Conservation (phyloP, 1,284 basidiomycete species). For the Omphalotus olearius region DNA sequence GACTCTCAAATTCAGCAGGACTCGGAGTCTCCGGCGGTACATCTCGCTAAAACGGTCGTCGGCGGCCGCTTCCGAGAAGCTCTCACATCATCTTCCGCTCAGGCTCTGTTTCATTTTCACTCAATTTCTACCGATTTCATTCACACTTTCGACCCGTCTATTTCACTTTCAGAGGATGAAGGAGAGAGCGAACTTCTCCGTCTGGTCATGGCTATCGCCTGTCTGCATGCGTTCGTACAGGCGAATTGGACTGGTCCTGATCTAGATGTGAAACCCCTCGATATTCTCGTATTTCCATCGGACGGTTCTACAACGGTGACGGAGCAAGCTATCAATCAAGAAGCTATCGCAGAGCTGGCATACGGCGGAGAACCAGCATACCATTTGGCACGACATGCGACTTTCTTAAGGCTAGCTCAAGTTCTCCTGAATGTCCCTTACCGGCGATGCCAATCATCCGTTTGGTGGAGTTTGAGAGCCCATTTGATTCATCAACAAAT, state of each 20-base stretch:
- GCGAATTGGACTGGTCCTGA: slow-evolving; percentile 97
- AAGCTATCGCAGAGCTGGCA: slow-evolving; percentile 75
- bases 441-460: slow-evolving; percentile 39
- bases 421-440: slow-evolving; percentile 59
- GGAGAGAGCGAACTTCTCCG: slow-evolving; percentile 47
- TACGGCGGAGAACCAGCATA: slow-evolving; percentile 94
- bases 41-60: slow-evolving; percentile 40
- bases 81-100: slow-evolving; percentile 47
- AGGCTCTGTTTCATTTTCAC: slow-evolving; percentile 37
- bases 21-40: neutral
- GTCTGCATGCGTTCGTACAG: slow-evolving; percentile 89
- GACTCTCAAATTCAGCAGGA: neutral
- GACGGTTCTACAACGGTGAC: slow-evolving; percentile 29
- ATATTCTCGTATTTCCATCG: slow-evolving; percentile 40
- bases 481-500: slow-evolving; percentile 78
- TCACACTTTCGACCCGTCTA: slow-evolving; percentile 23
- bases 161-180: slow-evolving; percentile 20
- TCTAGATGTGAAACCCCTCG: slow-evolving; percentile 57
- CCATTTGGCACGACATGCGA: slow-evolving; percentile 74
- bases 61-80: slow-evolving; percentile 44
- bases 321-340: slow-evolving; percentile 56
- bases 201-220: slow-evolving; percentile 71
- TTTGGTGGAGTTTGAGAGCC: slow-evolving; percentile 82
- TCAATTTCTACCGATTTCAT: slow-evolving; percentile 25
- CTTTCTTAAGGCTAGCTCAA: slow-evolving; percentile 76